Conservation (phyloP, 257 asterid genomes). For the Capsicum baccatum region DNA sequence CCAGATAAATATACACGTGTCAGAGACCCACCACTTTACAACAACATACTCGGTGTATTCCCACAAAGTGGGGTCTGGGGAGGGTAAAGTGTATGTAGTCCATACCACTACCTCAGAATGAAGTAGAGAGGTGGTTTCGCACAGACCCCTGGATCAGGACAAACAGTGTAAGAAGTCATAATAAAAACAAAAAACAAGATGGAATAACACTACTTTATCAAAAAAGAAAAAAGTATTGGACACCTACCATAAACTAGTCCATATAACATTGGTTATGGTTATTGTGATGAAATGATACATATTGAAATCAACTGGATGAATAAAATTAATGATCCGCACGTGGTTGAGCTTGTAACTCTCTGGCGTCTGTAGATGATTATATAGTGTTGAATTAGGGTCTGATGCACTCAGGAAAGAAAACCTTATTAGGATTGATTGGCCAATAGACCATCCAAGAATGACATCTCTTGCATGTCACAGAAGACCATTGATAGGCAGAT, state of each 20-base stretch:
- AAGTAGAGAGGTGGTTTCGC: too few relatives aligned
- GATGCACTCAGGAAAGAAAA: background rate
- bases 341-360: background rate
- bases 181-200: too few relatives aligned
- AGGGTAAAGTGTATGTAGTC: too few relatives aligned
- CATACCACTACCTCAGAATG: too few relatives aligned
- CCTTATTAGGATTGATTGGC: constrained; percentile 10
- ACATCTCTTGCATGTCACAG: background rate
- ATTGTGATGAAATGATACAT: background rate
- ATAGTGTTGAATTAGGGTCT: constrained; percentile 3
- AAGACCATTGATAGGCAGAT: background rate
- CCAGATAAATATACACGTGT: background rate
- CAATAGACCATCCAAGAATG: background rate
- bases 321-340: background rate
- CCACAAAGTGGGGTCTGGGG: too few relatives aligned
- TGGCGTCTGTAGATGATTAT: background rate
- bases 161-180: too few relatives aligned
- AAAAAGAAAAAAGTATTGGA: too few relatives aligned
- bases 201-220: too few relatives aligned
- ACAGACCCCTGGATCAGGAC: too few relatives aligned
- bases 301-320: background rate
- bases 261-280: background rate
- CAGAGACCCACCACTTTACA: background rate
- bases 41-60: too few relatives aligned
- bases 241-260: background rate